A percentile compares a stretch with the other conserved stretches of the same genome.
Evolutionary conservation across 345 rosid genomes (phyloP).

Genomic region (Brassica incana): DNA sequence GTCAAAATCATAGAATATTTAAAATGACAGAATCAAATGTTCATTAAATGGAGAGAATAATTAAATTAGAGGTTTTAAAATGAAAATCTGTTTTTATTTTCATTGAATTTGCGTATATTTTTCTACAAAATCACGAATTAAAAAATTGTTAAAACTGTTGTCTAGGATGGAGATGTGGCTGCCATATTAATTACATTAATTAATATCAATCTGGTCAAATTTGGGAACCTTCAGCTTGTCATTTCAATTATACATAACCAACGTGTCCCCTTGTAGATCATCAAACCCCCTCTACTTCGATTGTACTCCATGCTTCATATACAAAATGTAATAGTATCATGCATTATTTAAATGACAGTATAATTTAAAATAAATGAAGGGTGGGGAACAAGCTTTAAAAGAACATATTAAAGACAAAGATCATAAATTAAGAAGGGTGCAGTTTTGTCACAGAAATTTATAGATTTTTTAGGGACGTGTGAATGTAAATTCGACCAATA

Average conservation of each 20-base stretch:
- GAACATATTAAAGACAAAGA: conserved; percentile 30
- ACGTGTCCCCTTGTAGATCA: conserved; percentile 6
- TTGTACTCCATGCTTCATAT: not conserved
- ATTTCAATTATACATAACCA: not conserved
- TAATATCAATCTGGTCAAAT: not conserved
- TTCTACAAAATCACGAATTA: not conserved
- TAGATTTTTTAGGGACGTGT: conserved; percentile 33
- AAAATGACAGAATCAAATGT: not conserved
- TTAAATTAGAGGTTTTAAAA: not conserved
- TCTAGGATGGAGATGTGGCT: not conserved
- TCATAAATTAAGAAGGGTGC: conserved; percentile 34
- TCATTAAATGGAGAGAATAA: not conserved
- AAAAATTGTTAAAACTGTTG: not conserved
- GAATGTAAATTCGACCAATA: conserved; percentile 26
- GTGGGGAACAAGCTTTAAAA: conserved; percentile 36
- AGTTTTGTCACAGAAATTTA: conserved; percentile 37
- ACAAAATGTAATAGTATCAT: not conserved
- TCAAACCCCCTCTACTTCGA: not conserved
- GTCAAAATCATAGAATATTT: not conserved
- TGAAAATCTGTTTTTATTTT: not conserved
- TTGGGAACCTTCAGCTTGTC: not conserved
- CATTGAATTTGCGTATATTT: not conserved
- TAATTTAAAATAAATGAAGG: not conserved
- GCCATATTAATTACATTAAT: not conserved
- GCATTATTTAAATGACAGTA: not conserved